Base-by-base conservation (phyloP, 306 rosid species). In the Vigna nakashimae region DNA sequence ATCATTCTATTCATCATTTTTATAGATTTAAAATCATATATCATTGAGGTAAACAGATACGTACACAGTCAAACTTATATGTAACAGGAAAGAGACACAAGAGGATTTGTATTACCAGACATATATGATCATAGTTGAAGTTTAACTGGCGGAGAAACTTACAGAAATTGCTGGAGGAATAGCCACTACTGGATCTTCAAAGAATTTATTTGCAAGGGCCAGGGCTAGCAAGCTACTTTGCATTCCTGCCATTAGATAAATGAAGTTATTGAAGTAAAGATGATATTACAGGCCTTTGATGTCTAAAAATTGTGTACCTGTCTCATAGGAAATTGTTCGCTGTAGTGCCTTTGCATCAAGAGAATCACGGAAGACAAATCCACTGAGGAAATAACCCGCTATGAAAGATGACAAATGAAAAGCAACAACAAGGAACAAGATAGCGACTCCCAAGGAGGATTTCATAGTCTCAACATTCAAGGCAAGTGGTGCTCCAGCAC, bases 401-500 rank as follows among this genome's bases (percentile, higher is more conserved):
- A 94, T 24, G 52, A 94, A 94, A 9, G 98, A 90, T 11, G 89
- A 75, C 24, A 51, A 79, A 89, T 94, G 98, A 69, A 94, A 94
- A 30, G 92, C 86, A 79, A 88, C 71, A 69, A 94, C 79, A 28
- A 94, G 87, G 42, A 92, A 82, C 77, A 87, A 75, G 76, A 94
- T 74, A 76, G 89, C 53, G 40, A 86, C 22, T 67, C 98, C 98
- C 49, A 94, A 87, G 63, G 97, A 90, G 57, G 97, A 89, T 65
- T 88, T 59, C 60, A 94, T 88, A 55, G 95, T 86, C n/a, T 91
- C 80, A n/a, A 92, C 68, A 82, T 92, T 90, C 53, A 92, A 83
- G 12, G 98, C 97, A 28, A 94, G 97, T 22, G 98, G 98, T 43
- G 98, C 98, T 82, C 98, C 98, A 81, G 90, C 97, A 81, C 98